Evolutionary conservation across 169 alveolate species (phyloP).

Genomic region (Eimeria sp.): DNA sequence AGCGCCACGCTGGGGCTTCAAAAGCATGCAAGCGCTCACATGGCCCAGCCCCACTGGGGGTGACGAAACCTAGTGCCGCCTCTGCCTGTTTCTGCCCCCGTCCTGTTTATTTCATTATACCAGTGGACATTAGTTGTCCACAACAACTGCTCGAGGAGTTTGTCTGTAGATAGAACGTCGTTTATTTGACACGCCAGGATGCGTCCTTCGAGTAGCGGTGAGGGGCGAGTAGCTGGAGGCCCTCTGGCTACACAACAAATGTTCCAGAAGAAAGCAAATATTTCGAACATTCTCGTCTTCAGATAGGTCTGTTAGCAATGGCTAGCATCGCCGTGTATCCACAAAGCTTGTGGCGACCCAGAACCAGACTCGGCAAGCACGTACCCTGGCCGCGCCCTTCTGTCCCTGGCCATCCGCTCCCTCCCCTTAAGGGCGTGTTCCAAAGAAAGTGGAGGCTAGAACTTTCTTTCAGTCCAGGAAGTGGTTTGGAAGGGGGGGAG

Average conservation of each 20-base stretch:
- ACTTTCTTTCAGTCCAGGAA: background rate
- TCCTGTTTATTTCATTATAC: background rate
- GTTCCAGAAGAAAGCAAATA: background rate
- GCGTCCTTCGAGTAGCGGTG: background rate
- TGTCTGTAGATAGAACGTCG: too few species aligned
- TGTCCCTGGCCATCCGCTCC: too few species aligned
- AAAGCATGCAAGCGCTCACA: constrained; percentile 24
- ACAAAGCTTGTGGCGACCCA: background rate
- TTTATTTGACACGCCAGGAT: background rate
- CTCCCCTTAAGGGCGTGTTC: background rate
- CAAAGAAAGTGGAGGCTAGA: background rate
- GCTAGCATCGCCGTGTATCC: background rate
- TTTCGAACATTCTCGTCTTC: background rate
- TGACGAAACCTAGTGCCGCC: too few species aligned
- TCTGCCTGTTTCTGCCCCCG: too few species aligned
- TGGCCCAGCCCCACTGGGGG: constrained; percentile 24
- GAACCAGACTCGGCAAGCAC: background rate
- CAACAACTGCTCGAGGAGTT: background rate
- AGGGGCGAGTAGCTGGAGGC: too few species aligned
- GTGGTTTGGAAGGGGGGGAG: background rate
- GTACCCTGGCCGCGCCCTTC: background rate
- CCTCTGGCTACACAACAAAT: background rate
- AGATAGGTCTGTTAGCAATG: background rate
- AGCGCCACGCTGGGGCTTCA: background rate
- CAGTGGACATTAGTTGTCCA: background rate